Percentiles rank a stretch among this genome's conserved stretches.
phyloP scores from a whole-genome alignment of 2,329 filamentous ascomycete genomes.

The Epichloe brachyelytri region DNA sequence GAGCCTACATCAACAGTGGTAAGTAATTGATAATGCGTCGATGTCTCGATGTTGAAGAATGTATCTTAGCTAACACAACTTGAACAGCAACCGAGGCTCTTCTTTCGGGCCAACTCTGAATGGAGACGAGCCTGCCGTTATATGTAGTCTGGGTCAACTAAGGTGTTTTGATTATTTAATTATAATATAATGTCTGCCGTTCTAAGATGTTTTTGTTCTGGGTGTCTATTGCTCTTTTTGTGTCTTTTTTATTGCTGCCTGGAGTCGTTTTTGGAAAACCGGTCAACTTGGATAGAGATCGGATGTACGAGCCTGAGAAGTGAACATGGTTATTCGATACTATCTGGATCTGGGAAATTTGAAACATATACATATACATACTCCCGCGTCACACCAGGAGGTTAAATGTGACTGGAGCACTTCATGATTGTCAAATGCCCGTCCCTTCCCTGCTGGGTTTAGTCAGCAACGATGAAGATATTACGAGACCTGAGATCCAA shows the following conservation, averaged over 20 bases:
- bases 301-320: neutral
- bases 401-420: too few relatives aligned
- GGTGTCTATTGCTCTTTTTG: neutral
- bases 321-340: neutral
- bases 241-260: neutral
- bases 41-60: too few relatives aligned
- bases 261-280: conserved; percentile 1
- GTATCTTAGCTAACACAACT: neutral
- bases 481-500: too few relatives aligned
- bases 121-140: neutral
- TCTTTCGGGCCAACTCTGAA: conserved; percentile 61
- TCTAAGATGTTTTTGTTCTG: neutral
- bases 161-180: neutral
- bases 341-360: neutral
- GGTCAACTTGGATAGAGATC: neutral
- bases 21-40: conserved; percentile 26
- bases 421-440: neutral
- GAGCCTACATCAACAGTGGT: conserved; percentile 90
- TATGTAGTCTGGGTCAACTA: neutral
- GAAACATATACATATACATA: neutral
- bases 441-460: neutral
- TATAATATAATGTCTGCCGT: neutral
- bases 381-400: too few relatives aligned
- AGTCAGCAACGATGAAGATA: too few relatives aligned
- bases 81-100: conserved; percentile 60